phyloP scores from a whole-genome alignment of 179 eudicot species.

The Carnegiea gigantea region DNA sequence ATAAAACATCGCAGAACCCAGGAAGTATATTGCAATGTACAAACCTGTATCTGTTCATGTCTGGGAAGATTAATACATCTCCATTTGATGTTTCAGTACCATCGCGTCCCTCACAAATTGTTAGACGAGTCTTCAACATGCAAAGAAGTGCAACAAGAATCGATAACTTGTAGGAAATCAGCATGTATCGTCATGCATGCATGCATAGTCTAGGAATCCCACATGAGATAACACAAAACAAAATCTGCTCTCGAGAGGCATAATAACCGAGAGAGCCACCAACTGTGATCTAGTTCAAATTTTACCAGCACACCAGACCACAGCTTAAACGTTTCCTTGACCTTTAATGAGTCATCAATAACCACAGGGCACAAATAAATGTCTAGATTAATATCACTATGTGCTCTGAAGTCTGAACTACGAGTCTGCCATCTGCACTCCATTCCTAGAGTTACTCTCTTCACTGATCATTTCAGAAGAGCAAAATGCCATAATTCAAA shows the following conservation, averaged over 20 bases:
- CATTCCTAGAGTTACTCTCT: background rate
- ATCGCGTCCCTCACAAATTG: constrained; percentile 97
- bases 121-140: constrained; percentile 69
- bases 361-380: background rate
- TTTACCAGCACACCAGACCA: background rate
- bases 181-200: background rate
- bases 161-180: background rate
- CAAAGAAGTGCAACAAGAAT: constrained; percentile 16
- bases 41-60: constrained; percentile 97
- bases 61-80: constrained; percentile 95
- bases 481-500: background rate
- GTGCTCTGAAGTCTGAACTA: background rate
- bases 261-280: background rate
- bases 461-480: background rate
- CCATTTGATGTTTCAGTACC: constrained; percentile 98
- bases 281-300: background rate
- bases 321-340: background rate
- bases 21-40: constrained; percentile 5
- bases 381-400: background rate
- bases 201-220: background rate
- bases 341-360: background rate
- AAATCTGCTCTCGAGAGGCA: background rate
- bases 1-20: constrained; percentile 2
- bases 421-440: background rate
- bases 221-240: background rate